These are phyloP conservation scores for Ambrosiella beaveri DNA, from an alignment of 2,329 filamentous ascomycete species.

Conservation along the genomic window DNA sequence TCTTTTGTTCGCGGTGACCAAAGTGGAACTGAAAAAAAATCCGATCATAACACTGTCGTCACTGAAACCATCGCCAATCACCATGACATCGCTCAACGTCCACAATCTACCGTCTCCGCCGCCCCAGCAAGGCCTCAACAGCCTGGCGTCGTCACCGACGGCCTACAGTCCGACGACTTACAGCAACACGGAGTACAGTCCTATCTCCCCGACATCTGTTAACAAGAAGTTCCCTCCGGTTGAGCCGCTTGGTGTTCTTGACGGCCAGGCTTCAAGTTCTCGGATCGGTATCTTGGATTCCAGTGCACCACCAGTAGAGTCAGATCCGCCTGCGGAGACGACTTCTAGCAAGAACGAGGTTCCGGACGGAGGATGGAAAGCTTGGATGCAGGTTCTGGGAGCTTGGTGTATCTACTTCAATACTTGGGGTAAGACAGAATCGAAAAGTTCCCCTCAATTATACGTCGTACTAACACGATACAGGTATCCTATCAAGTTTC, in stretches of 20 bases:
- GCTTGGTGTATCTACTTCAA: slow-evolving; percentile 22
- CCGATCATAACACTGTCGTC: not conserved
- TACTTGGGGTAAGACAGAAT: slow-evolving; percentile 17
- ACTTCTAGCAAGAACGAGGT: too few species aligned
- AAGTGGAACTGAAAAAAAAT: too few species aligned
- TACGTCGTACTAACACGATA: not conserved
- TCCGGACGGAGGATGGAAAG: slow-evolving; percentile 19
- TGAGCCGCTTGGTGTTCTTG: not conserved
- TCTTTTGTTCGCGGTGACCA: too few species aligned
- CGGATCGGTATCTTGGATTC: not conserved
- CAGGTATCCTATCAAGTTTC: slow-evolving; percentile 16
- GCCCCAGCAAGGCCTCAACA: not conserved
- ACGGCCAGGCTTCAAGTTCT: not conserved
- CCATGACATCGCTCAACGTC: not conserved
- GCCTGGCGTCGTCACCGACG: not conserved
- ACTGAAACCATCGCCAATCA: not conserved
- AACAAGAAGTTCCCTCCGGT: not conserved
- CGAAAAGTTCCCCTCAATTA: not conserved
- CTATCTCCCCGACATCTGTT: not conserved
- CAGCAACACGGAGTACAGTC: not conserved
- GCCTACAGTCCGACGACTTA: not conserved
- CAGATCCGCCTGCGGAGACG: not conserved
- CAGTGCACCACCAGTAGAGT: not conserved
- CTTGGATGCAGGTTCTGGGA: slow-evolving; percentile 23
- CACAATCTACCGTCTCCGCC: not conserved